Percentiles rank a stretch among this genome's conserved stretches.
phyloP scores from a whole-genome alignment of 2,329 filamentous ascomycete species.

The Ophiostoma sp. region DNA sequence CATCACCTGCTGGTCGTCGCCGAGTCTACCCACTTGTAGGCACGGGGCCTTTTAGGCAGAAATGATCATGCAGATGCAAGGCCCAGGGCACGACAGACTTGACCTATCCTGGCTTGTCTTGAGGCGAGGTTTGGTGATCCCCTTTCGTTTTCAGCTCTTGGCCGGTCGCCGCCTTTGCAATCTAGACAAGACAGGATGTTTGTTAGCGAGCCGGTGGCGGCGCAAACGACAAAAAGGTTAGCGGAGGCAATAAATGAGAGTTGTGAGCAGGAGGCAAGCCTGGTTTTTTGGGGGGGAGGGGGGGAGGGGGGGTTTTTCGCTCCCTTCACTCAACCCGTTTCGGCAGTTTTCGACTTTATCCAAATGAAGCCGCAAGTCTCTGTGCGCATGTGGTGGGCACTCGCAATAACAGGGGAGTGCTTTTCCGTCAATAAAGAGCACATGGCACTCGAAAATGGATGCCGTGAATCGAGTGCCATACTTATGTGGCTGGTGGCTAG shows the following conservation, averaged over 20 bases:
- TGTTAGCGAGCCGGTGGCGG: background rate
- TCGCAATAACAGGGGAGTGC: background rate
- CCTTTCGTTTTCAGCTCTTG: background rate
- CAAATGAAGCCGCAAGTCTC: background rate
- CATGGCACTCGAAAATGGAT: background rate
- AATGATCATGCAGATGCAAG: background rate
- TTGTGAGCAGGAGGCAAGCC: background rate
- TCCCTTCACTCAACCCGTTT: background rate
- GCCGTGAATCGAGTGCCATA: background rate
- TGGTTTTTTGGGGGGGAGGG: too few relatives aligned
- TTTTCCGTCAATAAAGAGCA: background rate
- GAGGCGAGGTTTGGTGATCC: background rate
- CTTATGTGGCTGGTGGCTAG: background rate
- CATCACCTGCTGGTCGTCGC: background rate
- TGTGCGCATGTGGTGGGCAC: background rate
- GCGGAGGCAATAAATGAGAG: background rate
- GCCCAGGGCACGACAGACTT: background rate
- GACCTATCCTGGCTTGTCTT: background rate
- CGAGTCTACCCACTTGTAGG: background rate
- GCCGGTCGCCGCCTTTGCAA: background rate
- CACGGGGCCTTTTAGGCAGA: background rate
- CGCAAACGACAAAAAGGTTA: background rate
- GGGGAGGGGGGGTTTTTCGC: too few relatives aligned
- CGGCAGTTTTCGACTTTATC: conserved; percentile 4
- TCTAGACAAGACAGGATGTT: background rate